These are phyloP conservation scores for Phytophthora boehmeriae DNA, from an alignment of 352 stramenopile genomes.

Conservation along the genomic window DNA sequence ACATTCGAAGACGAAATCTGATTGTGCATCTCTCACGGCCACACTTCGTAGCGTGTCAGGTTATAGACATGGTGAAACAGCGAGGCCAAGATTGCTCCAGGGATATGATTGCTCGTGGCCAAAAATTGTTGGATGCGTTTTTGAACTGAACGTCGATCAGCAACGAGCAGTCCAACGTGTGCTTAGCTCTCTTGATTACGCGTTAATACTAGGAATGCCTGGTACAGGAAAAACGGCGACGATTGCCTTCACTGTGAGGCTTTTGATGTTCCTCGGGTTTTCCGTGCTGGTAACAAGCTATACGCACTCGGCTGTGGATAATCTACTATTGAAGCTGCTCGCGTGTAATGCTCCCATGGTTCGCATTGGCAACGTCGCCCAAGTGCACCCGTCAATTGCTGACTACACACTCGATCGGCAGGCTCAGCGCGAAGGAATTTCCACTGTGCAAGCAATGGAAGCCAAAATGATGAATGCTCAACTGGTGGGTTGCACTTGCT, in stretches of 20 bases:
- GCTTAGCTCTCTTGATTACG: conserved; percentile 93
- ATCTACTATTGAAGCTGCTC: conserved; percentile 95
- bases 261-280: conserved; percentile 91
- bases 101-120: conserved; percentile 21
- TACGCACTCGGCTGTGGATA: conserved; percentile 98
- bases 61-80: conserved; percentile 50
- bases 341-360: conserved; percentile 65
- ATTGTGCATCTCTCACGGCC: conserved; percentile 69
- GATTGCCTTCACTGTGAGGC: conserved; percentile 93
- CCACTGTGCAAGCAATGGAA: conserved; percentile 56
- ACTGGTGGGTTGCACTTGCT: conserved; percentile 78
- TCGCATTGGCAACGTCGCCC: conserved; percentile 69
- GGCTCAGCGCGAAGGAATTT: conserved; percentile 32
- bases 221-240: conserved; percentile 97
- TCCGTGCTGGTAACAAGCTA: conserved; percentile 97
- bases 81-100: conserved; percentile 31
- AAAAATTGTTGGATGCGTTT: conserved; percentile 55
- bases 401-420: conserved; percentile 57
- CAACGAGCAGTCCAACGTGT: conserved; percentile 73
- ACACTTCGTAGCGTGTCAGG: conserved; percentile 57
- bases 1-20: conserved; percentile 57
- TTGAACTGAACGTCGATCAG: conserved; percentile 79
- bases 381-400: conserved; percentile 75
- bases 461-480: conserved; percentile 50
- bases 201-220: conserved; percentile 94